Evolutionary conservation across 2,329 filamentous ascomycete species (phyloP), one percentile per base, ranked within the genome.

Genomic region (Xylariaceae sp.): DNA sequence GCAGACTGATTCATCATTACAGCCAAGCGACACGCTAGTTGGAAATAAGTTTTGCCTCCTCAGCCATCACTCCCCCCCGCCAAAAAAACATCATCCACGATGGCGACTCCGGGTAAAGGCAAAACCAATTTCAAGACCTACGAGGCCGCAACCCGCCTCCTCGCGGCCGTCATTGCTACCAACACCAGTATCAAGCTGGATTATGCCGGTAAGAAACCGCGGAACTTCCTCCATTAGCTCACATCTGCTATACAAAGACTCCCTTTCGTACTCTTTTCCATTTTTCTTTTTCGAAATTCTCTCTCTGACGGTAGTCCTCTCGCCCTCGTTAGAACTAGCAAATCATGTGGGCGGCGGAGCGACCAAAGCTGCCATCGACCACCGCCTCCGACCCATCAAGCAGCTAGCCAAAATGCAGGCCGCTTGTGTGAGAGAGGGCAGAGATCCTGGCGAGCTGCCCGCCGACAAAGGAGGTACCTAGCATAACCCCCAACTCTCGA

Each of bases 141-240:
- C 65, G 82, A 86, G 67, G 74, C 79, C 0, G 80, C 82, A 60
- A 76, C 77, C 26, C 81, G 83, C 45, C 77, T 86, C 37, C 72
- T 86, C 2, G 78, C 81, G 1, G 83, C 83, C 4, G 77, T 86
- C 29, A 71, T 86, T 0, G 83, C 82, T 0, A 80, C 81, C 2
- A 75, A 45, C 29, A 6, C 77, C 0, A 71, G 72, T 0, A 64
- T 80, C 0, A 81, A 78, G 58, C 77, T 84, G 51, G 81, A 86
- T 66, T 85, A 80, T 67, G 80, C 78, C 64, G 81, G 83, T 86
- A 76, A 72, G 80, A 63, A 3, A 27, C 40, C 32, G 8, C 6
- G 30, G 39, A 8, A 27, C 45, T 54, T 41, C 32, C 44, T 30
- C 6, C 8, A 19, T 51, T 12, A 6, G 37, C 32, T 51, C 11